These are phyloP conservation scores for Pseudozyma hubeiensis DNA, from an alignment of 1,284 basidiomycete species.

Conservation along the genomic window DNA sequence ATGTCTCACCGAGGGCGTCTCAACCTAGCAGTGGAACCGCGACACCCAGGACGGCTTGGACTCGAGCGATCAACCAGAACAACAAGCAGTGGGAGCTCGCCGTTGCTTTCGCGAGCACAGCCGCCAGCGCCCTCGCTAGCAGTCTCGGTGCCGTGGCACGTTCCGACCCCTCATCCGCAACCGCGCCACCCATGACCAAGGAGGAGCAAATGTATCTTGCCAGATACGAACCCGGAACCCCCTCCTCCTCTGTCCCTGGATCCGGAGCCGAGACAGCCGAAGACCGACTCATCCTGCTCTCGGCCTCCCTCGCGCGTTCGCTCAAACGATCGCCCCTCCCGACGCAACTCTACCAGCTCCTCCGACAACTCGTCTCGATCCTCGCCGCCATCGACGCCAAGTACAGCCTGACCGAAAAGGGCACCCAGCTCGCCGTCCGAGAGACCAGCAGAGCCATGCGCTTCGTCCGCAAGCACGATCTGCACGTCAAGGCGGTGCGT, in stretches of 20 bases:
- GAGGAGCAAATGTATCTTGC: constrained; percentile 28
- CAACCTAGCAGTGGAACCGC: constrained; percentile 24
- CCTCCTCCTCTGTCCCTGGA: neutral
- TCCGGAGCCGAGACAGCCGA: constrained; percentile 21
- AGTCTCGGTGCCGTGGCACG: constrained; percentile 44
- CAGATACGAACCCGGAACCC: neutral
- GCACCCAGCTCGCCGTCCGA: constrained; percentile 45
- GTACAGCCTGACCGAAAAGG: constrained; percentile 36
- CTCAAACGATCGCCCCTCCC: constrained; percentile 54
- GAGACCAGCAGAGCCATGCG: constrained; percentile 43
- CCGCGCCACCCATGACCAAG: constrained; percentile 4
- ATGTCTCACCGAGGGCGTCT: constrained; percentile 7
- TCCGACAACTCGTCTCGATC: constrained; percentile 36
- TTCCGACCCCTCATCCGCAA: neutral
- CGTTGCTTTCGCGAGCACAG: constrained; percentile 47
- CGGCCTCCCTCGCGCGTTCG: constrained; percentile 44
- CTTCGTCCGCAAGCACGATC: constrained; percentile 45
- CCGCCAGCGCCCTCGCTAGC: constrained; percentile 42
- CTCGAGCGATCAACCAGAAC: constrained; percentile 35
- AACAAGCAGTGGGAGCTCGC: constrained; percentile 55
- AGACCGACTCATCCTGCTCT: constrained; percentile 48
- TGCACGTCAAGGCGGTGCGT: constrained; percentile 51
- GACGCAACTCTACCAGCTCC: constrained; percentile 38
- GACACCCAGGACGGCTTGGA: constrained; percentile 35
- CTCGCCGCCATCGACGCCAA: constrained; percentile 31